These are phyloP conservation scores for Entonaema liquescens DNA, from an alignment of 495 filamentous ascomycete species.

Conservation along the genomic window DNA sequence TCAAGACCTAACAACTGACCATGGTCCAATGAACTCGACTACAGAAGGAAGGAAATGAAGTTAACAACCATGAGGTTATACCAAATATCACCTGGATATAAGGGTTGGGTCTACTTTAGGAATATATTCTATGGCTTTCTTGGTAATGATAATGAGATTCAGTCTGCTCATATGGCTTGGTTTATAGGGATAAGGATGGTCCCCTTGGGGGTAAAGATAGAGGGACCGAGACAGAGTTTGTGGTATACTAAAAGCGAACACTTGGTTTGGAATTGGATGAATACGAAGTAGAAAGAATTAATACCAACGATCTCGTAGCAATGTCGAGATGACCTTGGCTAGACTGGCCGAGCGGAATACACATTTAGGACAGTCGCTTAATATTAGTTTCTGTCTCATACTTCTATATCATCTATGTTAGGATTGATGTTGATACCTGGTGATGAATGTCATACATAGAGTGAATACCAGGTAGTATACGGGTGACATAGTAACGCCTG, in stretches of 20 bases:
- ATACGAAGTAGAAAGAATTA: not conserved
- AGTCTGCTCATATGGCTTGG: not conserved
- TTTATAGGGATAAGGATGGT: not conserved
- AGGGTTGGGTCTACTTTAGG: not conserved
- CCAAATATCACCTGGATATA: not conserved
- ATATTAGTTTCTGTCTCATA: not conserved
- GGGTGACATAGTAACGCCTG: no score
- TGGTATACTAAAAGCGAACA: not conserved
- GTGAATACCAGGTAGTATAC: no score
- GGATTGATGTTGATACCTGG: no score
- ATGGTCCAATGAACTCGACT: constrained; percentile 28
- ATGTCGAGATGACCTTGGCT: not conserved
- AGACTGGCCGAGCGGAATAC: not conserved
- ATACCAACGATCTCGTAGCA: not conserved
- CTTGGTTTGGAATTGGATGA: not conserved
- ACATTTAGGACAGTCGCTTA: not conserved
- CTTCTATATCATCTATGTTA: no score
- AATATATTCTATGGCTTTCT: not conserved
- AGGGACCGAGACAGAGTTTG: not conserved
- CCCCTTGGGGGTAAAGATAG: not conserved
- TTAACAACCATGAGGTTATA: not conserved
- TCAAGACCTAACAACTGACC: not conserved
- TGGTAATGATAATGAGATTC: not conserved
- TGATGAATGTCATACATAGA: no score
- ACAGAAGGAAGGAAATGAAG: constrained; percentile 11